These are phyloP conservation scores for Schwanniomyces vanrijiae DNA, from an alignment of 805 yeast genomes.

Conservation along the genomic window DNA sequence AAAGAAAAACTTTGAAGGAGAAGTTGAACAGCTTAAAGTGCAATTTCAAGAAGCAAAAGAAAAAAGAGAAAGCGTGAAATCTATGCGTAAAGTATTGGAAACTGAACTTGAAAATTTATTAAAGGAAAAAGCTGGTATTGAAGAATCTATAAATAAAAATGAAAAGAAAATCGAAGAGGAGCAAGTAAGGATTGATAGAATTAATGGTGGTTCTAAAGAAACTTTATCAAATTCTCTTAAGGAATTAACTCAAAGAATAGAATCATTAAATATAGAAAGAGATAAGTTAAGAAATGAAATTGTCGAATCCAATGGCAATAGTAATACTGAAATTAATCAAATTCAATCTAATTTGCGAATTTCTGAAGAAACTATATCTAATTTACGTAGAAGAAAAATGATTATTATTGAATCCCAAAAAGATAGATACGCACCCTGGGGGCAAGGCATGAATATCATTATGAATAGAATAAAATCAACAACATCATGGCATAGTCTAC, in stretches of 20 bases:
- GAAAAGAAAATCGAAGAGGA: conserved; percentile 29
- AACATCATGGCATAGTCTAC: conserved; percentile 43
- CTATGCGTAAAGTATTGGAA: conserved; percentile 15
- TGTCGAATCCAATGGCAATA: conserved; percentile 10
- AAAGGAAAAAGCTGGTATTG: conserved; percentile 17
- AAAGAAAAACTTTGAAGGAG: background rate
- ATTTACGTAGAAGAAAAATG: conserved; percentile 9
- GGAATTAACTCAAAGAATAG: conserved; percentile 16
- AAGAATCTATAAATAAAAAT: conserved; percentile 18
- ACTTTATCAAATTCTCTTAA: conserved; percentile 19
- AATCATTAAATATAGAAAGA: conserved; percentile 19
- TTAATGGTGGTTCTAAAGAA: conserved; percentile 46
- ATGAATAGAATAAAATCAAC: conserved; percentile 39
- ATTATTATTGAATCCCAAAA: conserved; percentile 18
- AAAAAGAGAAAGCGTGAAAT: conserved; percentile 13
- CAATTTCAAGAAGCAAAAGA: conserved; percentile 12
- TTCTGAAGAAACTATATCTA: conserved; percentile 6
- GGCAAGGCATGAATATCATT: conserved; percentile 41
- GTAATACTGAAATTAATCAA: conserved; percentile 23
- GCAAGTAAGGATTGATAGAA: conserved; percentile 36
- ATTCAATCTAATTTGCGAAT: conserved; percentile 19
- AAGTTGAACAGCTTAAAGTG: conserved; percentile 6
- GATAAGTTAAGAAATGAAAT: conserved; percentile 14
- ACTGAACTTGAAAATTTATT: conserved; percentile 17
- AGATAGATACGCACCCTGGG: conserved; percentile 52